phyloP scores from a whole-genome alignment of 805 yeast genomes.

The Hanseniaspora thailandica region DNA sequence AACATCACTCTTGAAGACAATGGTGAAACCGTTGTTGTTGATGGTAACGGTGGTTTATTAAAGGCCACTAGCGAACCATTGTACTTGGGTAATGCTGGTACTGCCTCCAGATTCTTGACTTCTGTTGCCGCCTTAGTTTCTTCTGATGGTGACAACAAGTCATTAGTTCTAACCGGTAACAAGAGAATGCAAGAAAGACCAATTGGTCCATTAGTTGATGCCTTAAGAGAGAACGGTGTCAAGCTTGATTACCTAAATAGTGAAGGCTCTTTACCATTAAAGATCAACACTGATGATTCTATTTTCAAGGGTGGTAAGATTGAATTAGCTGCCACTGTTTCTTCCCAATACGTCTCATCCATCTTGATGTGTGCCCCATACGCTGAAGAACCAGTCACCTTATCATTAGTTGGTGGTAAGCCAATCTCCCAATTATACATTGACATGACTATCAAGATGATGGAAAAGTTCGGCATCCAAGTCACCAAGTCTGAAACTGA shows the following conservation, averaged over 20 bases:
- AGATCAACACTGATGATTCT: conserved; percentile 54
- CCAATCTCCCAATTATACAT: conserved; percentile 93
- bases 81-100: conserved; percentile 94
- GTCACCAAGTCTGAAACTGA: conserved; percentile 62
- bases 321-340: conserved; percentile 88
- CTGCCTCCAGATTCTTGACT: conserved; percentile 90
- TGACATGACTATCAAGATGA: conserved; percentile 94
- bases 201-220: conserved; percentile 89
- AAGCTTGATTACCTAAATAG: conserved; percentile 56
- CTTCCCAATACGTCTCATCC: conserved; percentile 95
- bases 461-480: conserved; percentile 74
- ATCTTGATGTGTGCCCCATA: conserved; percentile 96
- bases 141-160: conserved; percentile 32
- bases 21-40: conserved; percentile 77
- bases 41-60: conserved; percentile 71
- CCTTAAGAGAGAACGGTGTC: conserved; percentile 71
- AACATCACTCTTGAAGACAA: conserved; percentile 69
- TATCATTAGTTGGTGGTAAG: conserved; percentile 85
- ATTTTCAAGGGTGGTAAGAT: conserved; percentile 74
- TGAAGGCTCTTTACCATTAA: conserved; percentile 77
- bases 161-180: conserved; percentile 76
- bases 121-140: conserved; percentile 80
- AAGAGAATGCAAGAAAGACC: conserved; percentile 97
- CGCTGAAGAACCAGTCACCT: conserved; percentile 76
- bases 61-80: conserved; percentile 53